A percentile compares a stretch with the other conserved stretches of the same genome.
These are phyloP conservation scores for Rubroboletus satanas DNA, from an alignment of 768 basidiomycete genomes.

Conservation along the genomic window DNA sequence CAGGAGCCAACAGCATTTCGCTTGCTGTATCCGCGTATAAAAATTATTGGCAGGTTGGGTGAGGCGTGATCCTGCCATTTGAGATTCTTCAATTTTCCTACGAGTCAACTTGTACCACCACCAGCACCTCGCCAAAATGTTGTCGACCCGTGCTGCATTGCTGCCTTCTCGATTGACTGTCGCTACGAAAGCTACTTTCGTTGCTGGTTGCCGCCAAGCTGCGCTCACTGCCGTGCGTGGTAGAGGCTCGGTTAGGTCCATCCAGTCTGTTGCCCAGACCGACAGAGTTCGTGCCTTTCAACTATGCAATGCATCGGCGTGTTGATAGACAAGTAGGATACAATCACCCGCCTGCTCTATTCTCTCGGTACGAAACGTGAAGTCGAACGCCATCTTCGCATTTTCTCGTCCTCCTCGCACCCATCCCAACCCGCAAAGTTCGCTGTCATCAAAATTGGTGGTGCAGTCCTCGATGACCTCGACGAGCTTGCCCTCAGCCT, in stretches of 20 bases:
- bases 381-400: conserved; percentile 96
- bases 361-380: conserved; percentile 96
- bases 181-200: conserved; percentile 44
- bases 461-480: conserved; percentile 87
- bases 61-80: neutral
- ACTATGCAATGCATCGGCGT: neutral
- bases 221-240: conserved; percentile 39
- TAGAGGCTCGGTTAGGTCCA: conserved; percentile 36
- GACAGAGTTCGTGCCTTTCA: conserved; percentile 53
- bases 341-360: conserved; percentile 93
- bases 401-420: conserved; percentile 93
- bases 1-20: conserved; percentile 22
- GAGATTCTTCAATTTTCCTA: neutral
- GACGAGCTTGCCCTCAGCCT: conserved; percentile 93
- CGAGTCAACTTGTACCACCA: conserved; percentile 1
- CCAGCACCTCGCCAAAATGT: conserved; percentile 19
- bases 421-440: conserved; percentile 90
- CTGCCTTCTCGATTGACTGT: conserved; percentile 29
- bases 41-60: neutral
- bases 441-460: conserved; percentile 97
- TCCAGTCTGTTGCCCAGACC: conserved; percentile 67
- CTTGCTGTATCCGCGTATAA: conserved; percentile 1
- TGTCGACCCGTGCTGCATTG: conserved; percentile 27
- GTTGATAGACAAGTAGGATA: conserved; percentile 60
- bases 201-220: conserved; percentile 42